phyloP scores from a whole-genome alignment of 2,329 filamentous ascomycete genomes.

The Pseudogymnoascus pannorum region DNA sequence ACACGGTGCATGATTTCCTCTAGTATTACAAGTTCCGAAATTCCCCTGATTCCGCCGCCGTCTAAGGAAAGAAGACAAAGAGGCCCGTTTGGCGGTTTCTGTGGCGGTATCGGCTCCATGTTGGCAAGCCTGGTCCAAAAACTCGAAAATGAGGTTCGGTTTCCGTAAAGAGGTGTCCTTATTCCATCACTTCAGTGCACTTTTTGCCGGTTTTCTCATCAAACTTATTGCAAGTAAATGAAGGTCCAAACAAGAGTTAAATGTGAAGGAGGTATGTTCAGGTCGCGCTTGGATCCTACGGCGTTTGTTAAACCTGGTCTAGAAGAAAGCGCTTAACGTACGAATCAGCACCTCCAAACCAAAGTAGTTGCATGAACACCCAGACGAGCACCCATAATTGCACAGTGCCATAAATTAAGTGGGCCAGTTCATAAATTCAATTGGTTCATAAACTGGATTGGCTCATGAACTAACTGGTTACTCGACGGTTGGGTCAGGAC shows the following conservation, averaged over 20 bases:
- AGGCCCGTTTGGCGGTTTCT: background rate
- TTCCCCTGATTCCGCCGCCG: slow-evolving; percentile 22
- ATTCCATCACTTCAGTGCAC: background rate
- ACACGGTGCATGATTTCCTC: slow-evolving; percentile 19
- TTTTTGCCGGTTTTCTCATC: too few species aligned
- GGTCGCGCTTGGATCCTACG: background rate
- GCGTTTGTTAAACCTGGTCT: background rate
- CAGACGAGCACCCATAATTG: background rate
- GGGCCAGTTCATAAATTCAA: background rate
- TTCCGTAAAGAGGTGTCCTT: background rate
- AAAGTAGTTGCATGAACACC: too few species aligned
- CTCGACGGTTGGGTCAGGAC: too few species aligned
- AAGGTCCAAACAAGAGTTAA: background rate
- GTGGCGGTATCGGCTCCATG: background rate
- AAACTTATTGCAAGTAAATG: background rate
- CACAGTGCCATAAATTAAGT: background rate
- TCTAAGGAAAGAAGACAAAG: slow-evolving; percentile 20
- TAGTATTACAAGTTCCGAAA: slow-evolving; percentile 22
- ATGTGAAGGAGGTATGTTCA: background rate
- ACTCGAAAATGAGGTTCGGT: background rate
- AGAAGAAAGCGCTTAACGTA: background rate
- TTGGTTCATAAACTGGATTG: too few species aligned
- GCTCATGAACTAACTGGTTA: too few species aligned
- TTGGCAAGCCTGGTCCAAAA: background rate
- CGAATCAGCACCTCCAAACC: background rate